Percentiles rank a stretch among this genome's conserved stretches.
phyloP scores from a whole-genome alignment of 495 filamentous ascomycete species.

The Aspergillus bertholletiae region DNA sequence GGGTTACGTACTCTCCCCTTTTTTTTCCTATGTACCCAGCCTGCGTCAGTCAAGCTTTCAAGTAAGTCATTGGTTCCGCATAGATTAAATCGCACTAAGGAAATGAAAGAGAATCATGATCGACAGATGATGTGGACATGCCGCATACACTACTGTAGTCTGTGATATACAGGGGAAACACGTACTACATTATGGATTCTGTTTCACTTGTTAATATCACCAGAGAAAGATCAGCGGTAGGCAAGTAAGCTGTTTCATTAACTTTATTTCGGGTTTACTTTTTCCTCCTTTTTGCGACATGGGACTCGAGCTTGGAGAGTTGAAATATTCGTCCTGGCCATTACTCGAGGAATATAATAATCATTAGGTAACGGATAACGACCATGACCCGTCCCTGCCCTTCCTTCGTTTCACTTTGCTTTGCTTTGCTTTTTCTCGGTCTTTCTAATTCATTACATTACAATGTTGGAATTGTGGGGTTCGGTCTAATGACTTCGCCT shows the following conservation, averaged over 20 bases:
- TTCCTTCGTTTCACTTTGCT: not conserved
- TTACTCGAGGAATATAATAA: not conserved
- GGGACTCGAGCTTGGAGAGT: not conserved
- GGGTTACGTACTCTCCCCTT: no score
- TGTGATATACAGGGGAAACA: not conserved
- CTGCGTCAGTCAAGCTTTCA: no score
- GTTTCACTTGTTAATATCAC: not conserved
- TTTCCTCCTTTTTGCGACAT: not conserved
- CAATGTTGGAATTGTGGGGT: no score
- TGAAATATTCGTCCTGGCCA: not conserved
- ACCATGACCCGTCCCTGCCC: no score
- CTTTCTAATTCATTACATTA: not conserved
- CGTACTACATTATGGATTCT: not conserved
- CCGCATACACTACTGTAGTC: not conserved
- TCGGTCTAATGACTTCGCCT: not conserved
- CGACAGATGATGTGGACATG: not conserved
- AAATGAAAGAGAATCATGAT: not conserved
- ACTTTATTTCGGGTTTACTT: not conserved
- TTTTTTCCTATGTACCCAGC: not conserved
- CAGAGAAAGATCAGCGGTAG: not conserved
- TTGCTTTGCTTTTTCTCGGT: not conserved
- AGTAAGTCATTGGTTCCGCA: not conserved
- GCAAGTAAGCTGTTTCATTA: not conserved
- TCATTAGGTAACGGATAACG: not conserved
- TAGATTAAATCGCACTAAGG: not conserved